Evolutionary conservation across 2,329 filamentous ascomycete species (phyloP).

Genomic region (Xylariaceae sp.): DNA sequence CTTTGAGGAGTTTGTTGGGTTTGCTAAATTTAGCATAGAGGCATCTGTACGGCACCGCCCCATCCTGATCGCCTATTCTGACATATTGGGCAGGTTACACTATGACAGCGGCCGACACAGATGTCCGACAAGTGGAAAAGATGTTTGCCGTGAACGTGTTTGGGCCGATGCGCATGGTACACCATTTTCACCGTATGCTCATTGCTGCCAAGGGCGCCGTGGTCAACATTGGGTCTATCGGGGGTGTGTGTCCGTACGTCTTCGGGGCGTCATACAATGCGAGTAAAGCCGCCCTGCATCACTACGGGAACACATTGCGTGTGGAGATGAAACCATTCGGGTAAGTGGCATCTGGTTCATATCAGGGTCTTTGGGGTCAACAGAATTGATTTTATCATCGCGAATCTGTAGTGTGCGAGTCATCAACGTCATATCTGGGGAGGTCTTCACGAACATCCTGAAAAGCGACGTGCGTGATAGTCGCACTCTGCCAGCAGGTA

Average conservation of each 20-base stretch:
- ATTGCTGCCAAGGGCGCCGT: constrained; percentile 26
- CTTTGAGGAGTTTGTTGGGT: too few species aligned
- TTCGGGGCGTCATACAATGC: constrained; percentile 35
- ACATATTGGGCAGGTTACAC: too few species aligned
- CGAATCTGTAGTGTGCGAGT: constrained; percentile 21
- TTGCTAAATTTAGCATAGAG: too few species aligned
- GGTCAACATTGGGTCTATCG: constrained; percentile 34
- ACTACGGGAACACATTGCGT: constrained; percentile 28
- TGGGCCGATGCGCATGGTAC: constrained; percentile 34
- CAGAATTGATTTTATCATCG: background rate
- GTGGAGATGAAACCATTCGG: constrained; percentile 28
- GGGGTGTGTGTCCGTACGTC: constrained; percentile 29
- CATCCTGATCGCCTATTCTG: too few species aligned
- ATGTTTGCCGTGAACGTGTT: constrained; percentile 36
- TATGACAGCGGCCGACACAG: constrained; percentile 33
- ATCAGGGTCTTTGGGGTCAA: background rate
- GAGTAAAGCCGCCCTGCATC: constrained; percentile 30
- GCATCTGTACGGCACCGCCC: too few species aligned
- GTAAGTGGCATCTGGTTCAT: too few species aligned
- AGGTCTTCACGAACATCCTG: constrained; percentile 35
- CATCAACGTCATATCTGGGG: constrained; percentile 31
- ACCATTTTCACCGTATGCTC: constrained; percentile 29
- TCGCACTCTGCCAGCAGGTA: constrained; percentile 31
- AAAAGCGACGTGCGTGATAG: constrained; percentile 22
- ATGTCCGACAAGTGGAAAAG: constrained; percentile 15